These are phyloP conservation scores for Berberis vulgaris DNA, from an alignment of 164 flowering plant species.

Conservation along the genomic window DNA sequence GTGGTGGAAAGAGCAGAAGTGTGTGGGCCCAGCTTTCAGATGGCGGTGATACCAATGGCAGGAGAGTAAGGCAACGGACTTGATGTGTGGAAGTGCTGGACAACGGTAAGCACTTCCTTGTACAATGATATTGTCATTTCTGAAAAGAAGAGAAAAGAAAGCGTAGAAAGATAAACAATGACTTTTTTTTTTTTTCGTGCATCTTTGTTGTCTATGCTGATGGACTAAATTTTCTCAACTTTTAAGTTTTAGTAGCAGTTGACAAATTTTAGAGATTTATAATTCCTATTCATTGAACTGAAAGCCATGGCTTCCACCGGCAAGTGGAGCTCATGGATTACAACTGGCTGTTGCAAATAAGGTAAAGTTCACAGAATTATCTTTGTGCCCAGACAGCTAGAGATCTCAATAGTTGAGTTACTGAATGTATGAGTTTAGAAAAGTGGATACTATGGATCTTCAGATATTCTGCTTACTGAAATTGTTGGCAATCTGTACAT, in stretches of 20 bases:
- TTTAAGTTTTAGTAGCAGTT: neutral
- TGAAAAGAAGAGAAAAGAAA: neutral
- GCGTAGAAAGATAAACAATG: conserved; percentile 1
- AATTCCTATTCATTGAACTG: neutral
- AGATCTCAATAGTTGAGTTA: no score
- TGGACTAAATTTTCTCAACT: conserved; percentile 7
- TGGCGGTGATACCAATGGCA: conserved; percentile 58
- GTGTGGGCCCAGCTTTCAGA: conserved; percentile 85
- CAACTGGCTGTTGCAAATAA: no score
- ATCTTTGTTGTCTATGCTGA: conserved; percentile 15
- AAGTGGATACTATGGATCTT: no score
- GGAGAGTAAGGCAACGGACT: conserved; percentile 65
- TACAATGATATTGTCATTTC: conserved; percentile 11
- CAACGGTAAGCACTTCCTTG: conserved; percentile 4
- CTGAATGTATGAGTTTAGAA: no score
- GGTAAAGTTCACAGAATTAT: no score
- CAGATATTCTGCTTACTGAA: no score
- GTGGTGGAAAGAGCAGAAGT: conserved; percentile 59
- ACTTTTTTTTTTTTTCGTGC: neutral
- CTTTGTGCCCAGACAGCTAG: no score
- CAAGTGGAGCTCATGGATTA: no score
- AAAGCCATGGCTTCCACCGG: neutral
- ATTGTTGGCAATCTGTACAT: no score
- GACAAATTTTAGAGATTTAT: neutral
- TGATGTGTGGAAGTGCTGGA: conserved; percentile 18